phyloP scores from a whole-genome alignment of 129 eudicot genomes.

The Centaurea solstitialis region DNA sequence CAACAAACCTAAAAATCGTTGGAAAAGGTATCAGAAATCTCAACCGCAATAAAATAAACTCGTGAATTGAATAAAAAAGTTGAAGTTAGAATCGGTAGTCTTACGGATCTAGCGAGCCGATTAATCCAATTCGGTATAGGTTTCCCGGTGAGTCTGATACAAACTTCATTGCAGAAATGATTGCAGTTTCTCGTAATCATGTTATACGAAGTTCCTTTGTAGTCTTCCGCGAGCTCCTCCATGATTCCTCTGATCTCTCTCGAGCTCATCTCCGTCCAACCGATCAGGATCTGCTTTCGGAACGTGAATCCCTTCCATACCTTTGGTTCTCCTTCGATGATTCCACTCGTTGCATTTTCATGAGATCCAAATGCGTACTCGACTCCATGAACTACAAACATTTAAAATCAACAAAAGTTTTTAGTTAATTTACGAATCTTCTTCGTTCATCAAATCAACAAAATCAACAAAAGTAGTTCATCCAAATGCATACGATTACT shows the following conservation, averaged over 20 bases:
- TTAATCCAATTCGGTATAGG: constrained; percentile 85
- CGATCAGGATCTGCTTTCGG: constrained; percentile 66
- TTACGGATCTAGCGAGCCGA: constrained; percentile 88
- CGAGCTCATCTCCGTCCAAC: constrained; percentile 64
- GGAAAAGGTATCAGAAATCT: background rate
- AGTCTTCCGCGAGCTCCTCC: constrained; percentile 63
- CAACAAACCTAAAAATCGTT: constrained; percentile 39
- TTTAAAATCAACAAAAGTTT: background rate
- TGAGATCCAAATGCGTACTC: constrained; percentile 95
- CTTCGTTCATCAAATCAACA: background rate
- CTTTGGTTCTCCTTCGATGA: constrained; percentile 74
- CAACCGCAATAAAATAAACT: background rate
- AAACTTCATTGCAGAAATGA: constrained; percentile 90
- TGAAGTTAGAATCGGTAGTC: background rate
- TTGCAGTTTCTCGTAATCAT: constrained; percentile 80
- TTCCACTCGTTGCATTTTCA: constrained; percentile 69
- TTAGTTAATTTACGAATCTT: background rate
- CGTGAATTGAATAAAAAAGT: background rate
- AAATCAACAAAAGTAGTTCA: too few species aligned
- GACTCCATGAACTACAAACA: constrained; percentile 69
- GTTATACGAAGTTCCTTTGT: constrained; percentile 79
- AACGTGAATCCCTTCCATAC: constrained; percentile 72
- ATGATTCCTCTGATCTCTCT: constrained; percentile 52
- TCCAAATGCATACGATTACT: too few species aligned
- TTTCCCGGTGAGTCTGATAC: constrained; percentile 66